A percentile compares a stretch with the other conserved stretches of the same genome.
phyloP scores from a whole-genome alignment of 495 filamentous ascomycete species.

The Neurospora tetrasperma region DNA sequence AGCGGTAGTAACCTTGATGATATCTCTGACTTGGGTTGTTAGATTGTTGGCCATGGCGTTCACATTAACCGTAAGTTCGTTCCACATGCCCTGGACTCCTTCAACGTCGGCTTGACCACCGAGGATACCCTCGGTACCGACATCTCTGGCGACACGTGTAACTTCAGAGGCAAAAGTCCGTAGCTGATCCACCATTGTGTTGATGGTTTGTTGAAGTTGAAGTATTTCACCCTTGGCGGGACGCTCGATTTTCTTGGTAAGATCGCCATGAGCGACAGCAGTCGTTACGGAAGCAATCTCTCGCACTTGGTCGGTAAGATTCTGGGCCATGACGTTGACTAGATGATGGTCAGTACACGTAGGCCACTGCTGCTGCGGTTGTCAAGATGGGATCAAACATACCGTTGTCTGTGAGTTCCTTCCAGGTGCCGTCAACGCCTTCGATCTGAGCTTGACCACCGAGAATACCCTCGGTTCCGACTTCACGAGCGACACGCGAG shows the following conservation, averaged over 20 bases:
- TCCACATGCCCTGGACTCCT: slow-evolving; percentile 78
- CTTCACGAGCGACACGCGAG: slow-evolving; percentile 89
- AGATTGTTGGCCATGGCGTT: slow-evolving; percentile 98
- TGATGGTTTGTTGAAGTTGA: slow-evolving; percentile 94
- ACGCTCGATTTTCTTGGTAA: slow-evolving; percentile 92
- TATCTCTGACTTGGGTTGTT: slow-evolving; percentile 95
- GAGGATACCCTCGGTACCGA: slow-evolving; percentile 93
- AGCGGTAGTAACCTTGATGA: slow-evolving; percentile 96
- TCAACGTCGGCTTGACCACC: slow-evolving; percentile 95
- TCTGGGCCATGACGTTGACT: slow-evolving; percentile 97
- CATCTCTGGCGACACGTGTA: slow-evolving; percentile 89
- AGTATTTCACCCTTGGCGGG: slow-evolving; percentile 92
- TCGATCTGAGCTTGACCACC: slow-evolving; percentile 92
- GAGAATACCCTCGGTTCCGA: slow-evolving; percentile 94
- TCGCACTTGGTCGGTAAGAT: slow-evolving; percentile 65
- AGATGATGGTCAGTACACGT: slow-evolving; percentile 11
- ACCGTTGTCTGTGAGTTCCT: slow-evolving; percentile 94
- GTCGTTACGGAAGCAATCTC: slow-evolving; percentile 96
- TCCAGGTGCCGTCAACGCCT: slow-evolving; percentile 95
- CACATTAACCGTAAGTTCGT: slow-evolving; percentile 94
- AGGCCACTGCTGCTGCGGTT: neutral
- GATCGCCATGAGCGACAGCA: slow-evolving; percentile 90
- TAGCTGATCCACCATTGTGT: slow-evolving; percentile 98
- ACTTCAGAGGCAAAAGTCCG: slow-evolving; percentile 96
- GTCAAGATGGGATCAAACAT: slow-evolving; percentile 13